A percentile compares a stretch with the other conserved stretches of the same genome.
Evolutionary conservation across 768 basidiomycete species (phyloP).

Genomic region (Tubosaeta brunneosetosa): DNA sequence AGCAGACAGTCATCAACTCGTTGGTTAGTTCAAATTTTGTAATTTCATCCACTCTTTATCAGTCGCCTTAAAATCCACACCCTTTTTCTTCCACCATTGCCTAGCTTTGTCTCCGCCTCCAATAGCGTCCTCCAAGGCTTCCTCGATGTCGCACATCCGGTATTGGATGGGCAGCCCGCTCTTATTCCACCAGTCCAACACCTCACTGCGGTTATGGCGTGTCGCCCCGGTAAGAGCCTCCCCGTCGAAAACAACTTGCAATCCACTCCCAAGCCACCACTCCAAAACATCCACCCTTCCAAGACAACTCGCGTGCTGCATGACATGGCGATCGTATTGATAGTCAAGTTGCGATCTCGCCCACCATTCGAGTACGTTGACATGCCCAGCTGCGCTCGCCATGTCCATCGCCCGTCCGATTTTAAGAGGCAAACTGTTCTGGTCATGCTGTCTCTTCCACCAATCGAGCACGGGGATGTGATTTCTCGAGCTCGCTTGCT

Average conservation of each 20-base stretch:
- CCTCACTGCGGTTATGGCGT: conserved; percentile 72
- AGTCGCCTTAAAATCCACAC: conserved; percentile 78
- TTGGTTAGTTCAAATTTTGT: conserved; percentile 59
- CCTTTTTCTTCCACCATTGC: conserved; percentile 77
- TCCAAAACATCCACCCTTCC: conserved; percentile 76
- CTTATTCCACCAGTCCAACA: conserved; percentile 86
- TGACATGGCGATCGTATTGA: conserved; percentile 72
- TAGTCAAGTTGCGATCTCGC: conserved; percentile 69
- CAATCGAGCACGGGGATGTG: conserved; percentile 75
- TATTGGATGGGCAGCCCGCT: conserved; percentile 78
- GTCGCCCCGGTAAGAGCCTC: conserved; percentile 79
- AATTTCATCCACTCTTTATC: conserved; percentile 88
- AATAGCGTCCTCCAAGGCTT: conserved; percentile 84
- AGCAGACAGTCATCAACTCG: background rate
- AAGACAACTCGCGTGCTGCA: conserved; percentile 74
- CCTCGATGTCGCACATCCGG: conserved; percentile 88
- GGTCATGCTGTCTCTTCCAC: conserved; percentile 65
- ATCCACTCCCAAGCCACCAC: conserved; percentile 79
- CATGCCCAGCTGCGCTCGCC: conserved; percentile 75
- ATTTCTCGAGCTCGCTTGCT: conserved; percentile 74
- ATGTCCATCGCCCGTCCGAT: conserved; percentile 83
- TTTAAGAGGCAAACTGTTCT: conserved; percentile 57
- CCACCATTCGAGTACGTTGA: conserved; percentile 83
- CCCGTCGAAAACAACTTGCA: conserved; percentile 75
- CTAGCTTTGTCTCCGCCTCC: conserved; percentile 72